phyloP scores from a whole-genome alignment of 495 filamentous ascomycete genomes.

The Penicillium soppii region DNA sequence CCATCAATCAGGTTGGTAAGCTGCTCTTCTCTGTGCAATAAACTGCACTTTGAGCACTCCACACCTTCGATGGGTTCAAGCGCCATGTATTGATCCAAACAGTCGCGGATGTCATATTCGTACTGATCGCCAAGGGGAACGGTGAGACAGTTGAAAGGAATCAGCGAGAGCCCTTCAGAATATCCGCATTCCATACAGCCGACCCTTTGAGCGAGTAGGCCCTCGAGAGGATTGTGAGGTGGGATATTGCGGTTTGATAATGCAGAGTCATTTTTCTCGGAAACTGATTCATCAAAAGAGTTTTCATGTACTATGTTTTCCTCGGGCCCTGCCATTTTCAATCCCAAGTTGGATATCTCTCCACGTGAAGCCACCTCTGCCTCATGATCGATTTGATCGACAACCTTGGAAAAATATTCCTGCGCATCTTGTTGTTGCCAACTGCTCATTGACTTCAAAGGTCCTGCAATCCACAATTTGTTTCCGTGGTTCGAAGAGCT shows the following conservation, averaged over 20 bases:
- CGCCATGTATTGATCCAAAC: slow-evolving; percentile 79
- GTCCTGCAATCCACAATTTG: slow-evolving; percentile 72
- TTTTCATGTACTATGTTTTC: slow-evolving; percentile 38
- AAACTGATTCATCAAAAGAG: neutral
- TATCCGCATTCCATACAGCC: slow-evolving; percentile 84
- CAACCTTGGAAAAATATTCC: slow-evolving; percentile 90
- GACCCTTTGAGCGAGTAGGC: slow-evolving; percentile 83
- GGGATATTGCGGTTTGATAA: slow-evolving; percentile 9
- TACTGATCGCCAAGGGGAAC: slow-evolving; percentile 63
- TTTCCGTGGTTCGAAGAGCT: slow-evolving; percentile 63
- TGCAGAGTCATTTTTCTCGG: neutral
- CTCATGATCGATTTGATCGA: slow-evolving; percentile 85
- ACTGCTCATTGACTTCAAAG: slow-evolving; percentile 82
- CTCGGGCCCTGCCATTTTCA: slow-evolving; percentile 40
- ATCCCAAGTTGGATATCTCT: slow-evolving; percentile 39
- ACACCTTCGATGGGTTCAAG: slow-evolving; percentile 84
- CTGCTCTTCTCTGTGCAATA: slow-evolving; percentile 55
- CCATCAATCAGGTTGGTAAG: slow-evolving; percentile 46
- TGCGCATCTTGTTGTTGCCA: slow-evolving; percentile 98
- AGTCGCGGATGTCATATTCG: slow-evolving; percentile 67
- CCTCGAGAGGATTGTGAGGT: slow-evolving; percentile 73
- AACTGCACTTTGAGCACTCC: slow-evolving; percentile 87
- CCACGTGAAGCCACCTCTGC: slow-evolving; percentile 50
- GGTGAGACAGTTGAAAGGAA: slow-evolving; percentile 92
- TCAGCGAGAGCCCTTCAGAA: slow-evolving; percentile 81